Evolutionary conservation across 208 protist species (phyloP).

Genomic region (Trypanosoma cruzi): DNA sequence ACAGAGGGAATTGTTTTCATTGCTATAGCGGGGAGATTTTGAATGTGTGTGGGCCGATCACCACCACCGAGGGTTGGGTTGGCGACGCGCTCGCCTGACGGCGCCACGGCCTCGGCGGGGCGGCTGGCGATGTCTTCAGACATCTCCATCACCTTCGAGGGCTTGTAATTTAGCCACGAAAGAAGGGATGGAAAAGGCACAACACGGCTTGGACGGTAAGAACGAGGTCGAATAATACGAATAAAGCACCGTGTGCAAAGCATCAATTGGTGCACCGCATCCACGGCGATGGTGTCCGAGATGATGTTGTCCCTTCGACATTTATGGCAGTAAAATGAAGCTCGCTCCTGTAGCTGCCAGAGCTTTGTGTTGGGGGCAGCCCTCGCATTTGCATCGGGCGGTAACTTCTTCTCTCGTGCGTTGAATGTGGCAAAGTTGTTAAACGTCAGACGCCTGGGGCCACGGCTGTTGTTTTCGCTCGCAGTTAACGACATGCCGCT

Average conservation of each 20-base stretch:
- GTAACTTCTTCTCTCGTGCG: slow-evolving; percentile 65
- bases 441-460: slow-evolving; percentile 51
- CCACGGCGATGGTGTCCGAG: slow-evolving; percentile 71
- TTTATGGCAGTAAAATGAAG: slow-evolving; percentile 77
- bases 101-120: slow-evolving; percentile 80
- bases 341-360: slow-evolving; percentile 66
- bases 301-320: slow-evolving; percentile 79
- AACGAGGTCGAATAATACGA: slow-evolving; percentile 71
- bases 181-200: slow-evolving; percentile 86
- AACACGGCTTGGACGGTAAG: slow-evolving; percentile 70
- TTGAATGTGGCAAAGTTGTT: slow-evolving; percentile 76
- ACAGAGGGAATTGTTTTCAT: slow-evolving; percentile 49
- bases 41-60: slow-evolving; percentile 44
- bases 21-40: slow-evolving; percentile 64
- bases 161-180: slow-evolving; percentile 84
- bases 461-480: slow-evolving; percentile 2
- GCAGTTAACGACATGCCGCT: not conserved
- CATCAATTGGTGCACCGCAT: slow-evolving; percentile 64
- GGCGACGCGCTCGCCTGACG: slow-evolving; percentile 68
- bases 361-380: slow-evolving; percentile 60
- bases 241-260: slow-evolving; percentile 76
- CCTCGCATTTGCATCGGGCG: slow-evolving; percentile 66
- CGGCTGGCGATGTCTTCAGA: slow-evolving; percentile 69
- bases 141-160: slow-evolving; percentile 59
- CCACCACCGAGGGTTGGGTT: slow-evolving; percentile 41